Evolutionary conservation across 1,139 yeast species (phyloP), one percentile per base, ranked within the genome.

Genomic region (Blastobotrys persicus): DNA sequence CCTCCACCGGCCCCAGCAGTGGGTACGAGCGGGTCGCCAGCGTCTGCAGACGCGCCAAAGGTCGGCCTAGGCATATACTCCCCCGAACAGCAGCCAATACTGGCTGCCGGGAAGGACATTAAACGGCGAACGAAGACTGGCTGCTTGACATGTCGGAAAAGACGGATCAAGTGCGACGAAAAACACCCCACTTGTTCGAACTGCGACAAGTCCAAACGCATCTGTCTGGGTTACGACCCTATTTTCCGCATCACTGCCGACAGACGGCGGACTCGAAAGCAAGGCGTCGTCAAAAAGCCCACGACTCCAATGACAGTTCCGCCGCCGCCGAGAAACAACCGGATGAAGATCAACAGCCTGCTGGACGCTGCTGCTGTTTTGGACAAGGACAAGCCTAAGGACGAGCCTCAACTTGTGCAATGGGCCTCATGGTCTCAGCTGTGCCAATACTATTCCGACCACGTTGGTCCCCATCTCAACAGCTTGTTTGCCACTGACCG

Each of bases 121-220:
- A 67, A 67, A 47, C 55, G 71, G 13, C 72, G 81, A 60, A 84
- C 91, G 2, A 75, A 85, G 63, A 83, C 91, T 0, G 92, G 92
- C 1, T 85, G 92, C 62, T 64, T 83, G 49, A 85, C 91, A 0
- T 85, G 92, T 62, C 72, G 91, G 40, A 79, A 80, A 59, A 72
- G 91, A 60, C 71, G 89, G 53, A 83, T 85, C 57, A 68, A 49
- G 62, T 85, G 92, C 68, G 92, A 84, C 63, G 92, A 85, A 66
- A 69, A 83, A 46, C 85, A 82, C 58, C 92, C 92, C 1, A 75
- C 77, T 46, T 86, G 94, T 62, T 74, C 72, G 60, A 85, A 86
- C 64, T 86, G 95, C 64, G 85, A 81, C 59, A 77, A 86, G 55
- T 76, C 84, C 42, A 80, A 80, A 52, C 81, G 86, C 55, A 77